phyloP scores from a whole-genome alignment of 2,329 filamentous ascomycete species.

The Microthyrium microscopicum region DNA sequence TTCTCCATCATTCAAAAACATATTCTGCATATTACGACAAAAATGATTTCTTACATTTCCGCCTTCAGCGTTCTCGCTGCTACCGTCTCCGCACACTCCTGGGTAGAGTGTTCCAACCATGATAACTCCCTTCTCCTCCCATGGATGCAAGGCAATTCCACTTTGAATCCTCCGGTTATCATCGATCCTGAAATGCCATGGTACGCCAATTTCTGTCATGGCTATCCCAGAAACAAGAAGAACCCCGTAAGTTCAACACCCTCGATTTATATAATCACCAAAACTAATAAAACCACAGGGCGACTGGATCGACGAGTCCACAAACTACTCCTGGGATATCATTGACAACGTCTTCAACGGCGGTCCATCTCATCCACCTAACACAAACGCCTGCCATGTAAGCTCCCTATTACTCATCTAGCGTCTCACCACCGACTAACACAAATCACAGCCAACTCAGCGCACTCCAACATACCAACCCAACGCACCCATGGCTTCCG shows the following conservation, averaged over 20 bases:
- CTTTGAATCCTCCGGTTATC: constrained; percentile 7
- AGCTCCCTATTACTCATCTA: too few species aligned
- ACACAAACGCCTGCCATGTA: constrained; percentile 9
- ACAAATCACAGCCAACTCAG: constrained; percentile 9
- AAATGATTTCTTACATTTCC: constrained; percentile 6
- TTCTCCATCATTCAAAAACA: background rate
- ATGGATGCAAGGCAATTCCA: constrained; percentile 12
- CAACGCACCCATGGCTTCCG: constrained; percentile 12
- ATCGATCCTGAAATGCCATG: constrained; percentile 10
- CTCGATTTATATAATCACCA: too few species aligned
- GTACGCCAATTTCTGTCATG: constrained; percentile 12
- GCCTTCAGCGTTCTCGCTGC: constrained; percentile 5
- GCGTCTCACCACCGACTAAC: too few species aligned
- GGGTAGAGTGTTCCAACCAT: constrained; percentile 14
- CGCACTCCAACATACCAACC: constrained; percentile 9
- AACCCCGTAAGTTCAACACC: too few species aligned
- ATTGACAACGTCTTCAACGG: constrained; percentile 8
- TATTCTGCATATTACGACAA: background rate
- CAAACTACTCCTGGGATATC: constrained; percentile 11
- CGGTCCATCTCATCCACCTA: constrained; percentile 5
- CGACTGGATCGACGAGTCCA: constrained; percentile 14
- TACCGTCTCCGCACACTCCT: constrained; percentile 13
- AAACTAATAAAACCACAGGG: too few species aligned
- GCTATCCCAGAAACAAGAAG: constrained; percentile 13
- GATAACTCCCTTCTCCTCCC: constrained; percentile 13